Evolutionary conservation across 1,284 basidiomycete genomes (phyloP), one percentile per base, ranked within the genome.

Genomic region (Cerioporus squamosus): DNA sequence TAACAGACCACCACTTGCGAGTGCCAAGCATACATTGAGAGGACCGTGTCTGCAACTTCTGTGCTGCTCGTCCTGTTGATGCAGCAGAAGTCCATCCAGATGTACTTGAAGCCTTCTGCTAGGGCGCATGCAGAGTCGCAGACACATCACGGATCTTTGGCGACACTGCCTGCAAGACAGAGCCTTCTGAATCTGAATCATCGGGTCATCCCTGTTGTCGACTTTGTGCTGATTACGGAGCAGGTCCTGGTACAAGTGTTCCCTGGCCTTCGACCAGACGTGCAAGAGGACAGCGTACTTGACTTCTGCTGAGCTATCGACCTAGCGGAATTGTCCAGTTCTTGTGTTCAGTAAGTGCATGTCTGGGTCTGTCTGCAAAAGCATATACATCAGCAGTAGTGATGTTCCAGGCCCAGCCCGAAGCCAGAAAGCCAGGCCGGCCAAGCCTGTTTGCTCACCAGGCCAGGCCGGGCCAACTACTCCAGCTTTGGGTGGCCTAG

Each of bases 81-180:
- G 44, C 52, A 53, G 52, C 52, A 53, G 20, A 36, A 46, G 52
- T 53, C 52, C 8, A 53, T 39, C 52, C 52, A 53, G 31, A 53
- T 39, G 23, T 18, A 53, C 7, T 44, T 29, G 51, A 26, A 26
- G 7, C 51, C 51, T n/a, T 43, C 51, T 2, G 39, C 26, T 9
- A 33, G 31, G 2, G 51, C 51, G 39, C n/a, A 18, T 15, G 29
- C 42, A 24, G n/a, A n/a, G n/a, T n/a, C n/a, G n/a, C n/a, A n/a
- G 40, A 52, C 6, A 22, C 36, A 9, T 39, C 8, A 5, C 36
- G 48, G 17, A 50, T 50, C 24, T 50, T 50, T n/a, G 45, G n/a
- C 17, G 45, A 50, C 17, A 17, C 48, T 23, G 33, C 23, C 15
- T 10, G 49, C 22, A 51, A 42, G 9, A 42, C 29, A 15, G 29